phyloP scores from a whole-genome alignment of 192 early-diverging fungal species.

The Thamnidium elegans region DNA sequence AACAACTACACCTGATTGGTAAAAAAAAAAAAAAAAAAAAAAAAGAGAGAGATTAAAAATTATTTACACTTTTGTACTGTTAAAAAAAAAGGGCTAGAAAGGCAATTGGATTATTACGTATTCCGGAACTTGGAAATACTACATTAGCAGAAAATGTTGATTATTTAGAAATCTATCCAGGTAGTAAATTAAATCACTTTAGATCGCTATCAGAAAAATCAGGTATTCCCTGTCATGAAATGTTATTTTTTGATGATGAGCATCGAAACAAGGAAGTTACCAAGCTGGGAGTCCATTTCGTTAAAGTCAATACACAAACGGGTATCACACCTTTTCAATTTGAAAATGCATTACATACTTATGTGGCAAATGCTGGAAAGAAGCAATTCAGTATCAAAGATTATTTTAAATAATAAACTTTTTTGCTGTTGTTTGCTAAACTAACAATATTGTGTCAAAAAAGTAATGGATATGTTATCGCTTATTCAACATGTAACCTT shows the following conservation, averaged over 20 bases:
- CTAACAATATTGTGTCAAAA: no score
- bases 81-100: constrained; percentile 13
- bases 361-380: neutral
- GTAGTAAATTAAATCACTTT: constrained; percentile 41
- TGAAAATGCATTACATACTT: constrained; percentile 12
- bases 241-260: constrained; percentile 56
- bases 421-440: neutral
- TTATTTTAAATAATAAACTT: constrained; percentile 1
- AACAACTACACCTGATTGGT: constrained; percentile 43
- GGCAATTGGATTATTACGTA: constrained; percentile 17
- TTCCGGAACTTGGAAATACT: constrained; percentile 19
- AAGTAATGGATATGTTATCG: no score
- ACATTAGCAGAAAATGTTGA: constrained; percentile 28
- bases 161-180: constrained; percentile 37
- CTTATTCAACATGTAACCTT: no score
- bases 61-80: neutral
- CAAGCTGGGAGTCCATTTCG: constrained; percentile 40
- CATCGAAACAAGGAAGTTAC: constrained; percentile 34
- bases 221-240: constrained; percentile 38
- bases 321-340: constrained; percentile 40
- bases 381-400: constrained; percentile 11
- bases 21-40: neutral
- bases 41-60: neutral
- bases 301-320: constrained; percentile 20
- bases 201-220: constrained; percentile 19